Base-by-base conservation (phyloP, 257 asterid genomes). In the Galeopsis tetrahit region DNA sequence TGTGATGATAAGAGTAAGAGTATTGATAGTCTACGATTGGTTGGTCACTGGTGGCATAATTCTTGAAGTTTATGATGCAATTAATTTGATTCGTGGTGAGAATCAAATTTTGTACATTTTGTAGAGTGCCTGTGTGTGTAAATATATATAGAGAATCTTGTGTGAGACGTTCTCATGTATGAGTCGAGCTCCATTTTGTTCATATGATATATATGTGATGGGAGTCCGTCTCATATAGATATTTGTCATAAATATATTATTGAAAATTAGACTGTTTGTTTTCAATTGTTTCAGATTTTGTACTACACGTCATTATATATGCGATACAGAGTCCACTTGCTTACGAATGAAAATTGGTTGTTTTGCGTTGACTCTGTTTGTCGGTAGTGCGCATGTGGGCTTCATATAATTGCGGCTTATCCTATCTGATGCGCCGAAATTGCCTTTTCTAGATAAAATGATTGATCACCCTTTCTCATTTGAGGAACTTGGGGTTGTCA, bases 1-100 rank as follows among this genome's bases (percentile, higher is more conserved):
- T 2, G n/a, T 3, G 11, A 48, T 53, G 10, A 43, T 31, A 39
- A 21, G 40, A 14, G 11, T 32, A 8, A 53, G 68, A 62, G 2
- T 9, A 55, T 59, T 7, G 14, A 55, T 4, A 48, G 17, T 63
- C 34, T 11, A 66, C 44, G 57, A 40, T 40, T 74, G 51, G 11
- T n/a, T 62, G 49, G 36, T 53, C 59, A 10, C 57, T 53, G 33
- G 31, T 28, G 65, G 9, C 63, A 59, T 43, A 14, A 61, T 35
- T 15, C n/a, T 62, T 33, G 60, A 57, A 32, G 38, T 14, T 7
- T 71, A 56, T 62, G 34, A 11, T 10, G 32, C 57, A 15, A n/a
- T 15, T 64, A 1, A 13, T 67, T 38, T 69, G 34, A n/a, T 66
- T 46, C 71, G 69, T 70, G n/a, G 69, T 63, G 56, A 14, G 72